Percentiles rank a stretch among this genome's conserved stretches.
These are phyloP conservation scores for Penicillium bovifimosum DNA, from an alignment of 495 filamentous ascomycete species.

Conservation along the genomic window DNA sequence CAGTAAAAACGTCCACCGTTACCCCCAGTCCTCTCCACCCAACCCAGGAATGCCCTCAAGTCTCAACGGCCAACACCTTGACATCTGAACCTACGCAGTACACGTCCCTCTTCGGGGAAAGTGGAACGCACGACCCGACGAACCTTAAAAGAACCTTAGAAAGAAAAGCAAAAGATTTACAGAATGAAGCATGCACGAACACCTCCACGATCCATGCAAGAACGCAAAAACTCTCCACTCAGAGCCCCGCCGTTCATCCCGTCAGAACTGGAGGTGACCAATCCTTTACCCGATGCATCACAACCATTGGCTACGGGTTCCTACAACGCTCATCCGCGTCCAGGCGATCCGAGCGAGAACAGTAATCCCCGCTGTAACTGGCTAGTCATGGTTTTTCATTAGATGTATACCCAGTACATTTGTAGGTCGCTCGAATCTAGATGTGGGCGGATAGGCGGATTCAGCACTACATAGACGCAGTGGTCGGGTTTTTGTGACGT, in stretches of 20 bases:
- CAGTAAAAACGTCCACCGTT: no score
- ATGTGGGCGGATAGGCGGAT: background rate
- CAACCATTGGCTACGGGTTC: constrained; percentile 12
- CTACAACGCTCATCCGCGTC: constrained; percentile 2
- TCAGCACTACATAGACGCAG: background rate
- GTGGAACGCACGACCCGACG: background rate
- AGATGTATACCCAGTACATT: no score
- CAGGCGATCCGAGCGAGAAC: background rate
- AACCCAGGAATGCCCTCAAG: background rate
- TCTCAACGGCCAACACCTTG: constrained; percentile 1
- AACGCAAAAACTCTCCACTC: background rate
- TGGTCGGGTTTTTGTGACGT: no score
- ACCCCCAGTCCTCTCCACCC: no score
- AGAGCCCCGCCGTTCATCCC: constrained; percentile 28
- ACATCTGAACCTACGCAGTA: background rate
- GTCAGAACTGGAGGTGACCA: constrained; percentile 15
- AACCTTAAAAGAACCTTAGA: background rate
- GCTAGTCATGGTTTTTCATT: no score
- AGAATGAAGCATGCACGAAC: constrained; percentile 15
- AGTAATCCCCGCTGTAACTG: background rate
- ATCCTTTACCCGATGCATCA: constrained; percentile 11
- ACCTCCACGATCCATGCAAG: constrained; percentile 10
- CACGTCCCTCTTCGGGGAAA: background rate
- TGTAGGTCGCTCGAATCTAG: no score
- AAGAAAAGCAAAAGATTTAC: background rate